Conservation (phyloP, 202 grass and related monocot genomes). For the Elaeis oleifera region DNA sequence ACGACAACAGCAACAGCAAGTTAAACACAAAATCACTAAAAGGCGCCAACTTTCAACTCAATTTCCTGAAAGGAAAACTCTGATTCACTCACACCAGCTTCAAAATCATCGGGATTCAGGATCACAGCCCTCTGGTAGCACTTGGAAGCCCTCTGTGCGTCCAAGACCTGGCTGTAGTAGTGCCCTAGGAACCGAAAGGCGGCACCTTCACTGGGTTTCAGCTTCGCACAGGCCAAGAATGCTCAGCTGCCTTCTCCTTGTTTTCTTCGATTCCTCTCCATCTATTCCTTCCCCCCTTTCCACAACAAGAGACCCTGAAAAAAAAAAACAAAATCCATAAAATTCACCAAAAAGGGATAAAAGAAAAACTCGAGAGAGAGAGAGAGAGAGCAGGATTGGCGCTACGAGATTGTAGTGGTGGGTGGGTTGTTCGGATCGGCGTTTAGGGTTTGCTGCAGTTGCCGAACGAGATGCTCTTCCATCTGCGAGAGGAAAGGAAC, state of each 20-base stretch:
- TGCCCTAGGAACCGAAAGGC: constrained; percentile 72
- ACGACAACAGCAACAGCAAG: constrained; percentile 1
- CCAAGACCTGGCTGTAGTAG: constrained; percentile 42
- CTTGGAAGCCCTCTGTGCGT: constrained; percentile 57
- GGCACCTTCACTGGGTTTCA: constrained; percentile 63
- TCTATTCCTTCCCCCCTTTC: constrained; percentile 26
- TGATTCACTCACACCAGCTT: constrained; percentile 58
- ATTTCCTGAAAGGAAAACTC: background rate
- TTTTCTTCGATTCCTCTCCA: constrained; percentile 31
- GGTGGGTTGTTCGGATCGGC: constrained; percentile 40
- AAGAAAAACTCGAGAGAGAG: background rate
- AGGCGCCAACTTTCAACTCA: background rate
- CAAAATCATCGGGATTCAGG: constrained; percentile 51
- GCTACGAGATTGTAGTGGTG: constrained; percentile 56
- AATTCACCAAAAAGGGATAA: background rate
- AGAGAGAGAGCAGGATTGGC: background rate
- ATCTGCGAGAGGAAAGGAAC: constrained; percentile 21
- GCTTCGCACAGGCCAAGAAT: constrained; percentile 72
- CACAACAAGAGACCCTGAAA: constrained; percentile 58
- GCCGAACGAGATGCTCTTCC: constrained; percentile 27
- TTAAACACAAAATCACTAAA: constrained; percentile 18
- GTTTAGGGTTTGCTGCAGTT: constrained; percentile 54
- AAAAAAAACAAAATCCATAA: background rate
- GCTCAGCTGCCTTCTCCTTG: constrained; percentile 47
- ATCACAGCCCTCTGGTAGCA: constrained; percentile 69